Base-by-base conservation (phyloP, 129 eudicot species). In the Saposhnikovia divaricata region DNA sequence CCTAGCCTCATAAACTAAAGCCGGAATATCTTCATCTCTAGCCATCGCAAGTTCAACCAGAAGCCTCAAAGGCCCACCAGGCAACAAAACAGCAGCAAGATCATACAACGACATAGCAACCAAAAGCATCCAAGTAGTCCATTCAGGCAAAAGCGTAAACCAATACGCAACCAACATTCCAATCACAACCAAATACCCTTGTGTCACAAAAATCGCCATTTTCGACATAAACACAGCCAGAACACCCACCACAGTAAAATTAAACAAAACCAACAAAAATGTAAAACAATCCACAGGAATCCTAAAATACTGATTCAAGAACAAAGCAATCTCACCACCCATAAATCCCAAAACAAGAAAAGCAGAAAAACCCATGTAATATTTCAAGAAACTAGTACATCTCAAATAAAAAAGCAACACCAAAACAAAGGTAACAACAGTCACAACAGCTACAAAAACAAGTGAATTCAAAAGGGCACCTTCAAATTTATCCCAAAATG, bases 51-150 rank as follows among this genome's bases (percentile, higher is more conserved):
- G 97, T 88, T 96, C 99, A 7, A 96, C 99, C 74, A 96, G 80
- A 21, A 92, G 87, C 86, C 99, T 85, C 72, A 96, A 88, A 10
- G 99, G 99, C 38, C 99, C 99, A 77, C 84, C 93, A 21, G 98
- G 98, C 82, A 96, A 88, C 82, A 92, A 87, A 80, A 96, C 97
- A 12, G 98, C 99, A 66, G 96, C 99, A 82, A 96, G 93, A 89
- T 92, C 99, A 82, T 96, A 96, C 80, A 96, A 78, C n/a, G 98
- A 79, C 97, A 96, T 90, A 23, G 97, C 96, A 83, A 96, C 90
- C 84, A 96, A 85, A 70, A 96, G 95, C 85, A 87, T 91, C 99
- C 98, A 96, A 85, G 99, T 96, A 37, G 99, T 95, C 99, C 99
- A 96, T 72, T 96, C 99, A 78, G 99, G 98, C 84, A 92, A 80